phyloP scores from a whole-genome alignment of 257 asterid species.

The Plantago elongata region DNA sequence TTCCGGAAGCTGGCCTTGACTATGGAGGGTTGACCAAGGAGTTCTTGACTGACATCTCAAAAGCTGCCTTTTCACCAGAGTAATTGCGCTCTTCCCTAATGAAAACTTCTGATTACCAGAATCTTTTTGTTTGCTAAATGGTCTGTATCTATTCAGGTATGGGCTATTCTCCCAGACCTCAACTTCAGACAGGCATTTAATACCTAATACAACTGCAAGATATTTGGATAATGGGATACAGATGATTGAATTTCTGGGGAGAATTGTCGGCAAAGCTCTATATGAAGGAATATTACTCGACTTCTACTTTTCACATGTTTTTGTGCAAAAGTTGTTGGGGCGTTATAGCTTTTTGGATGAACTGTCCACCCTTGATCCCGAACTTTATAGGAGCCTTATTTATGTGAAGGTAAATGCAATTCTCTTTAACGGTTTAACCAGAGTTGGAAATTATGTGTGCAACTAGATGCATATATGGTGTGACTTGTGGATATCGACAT shows the following conservation, averaged over 20 bases:
- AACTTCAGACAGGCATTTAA: constrained; percentile 76
- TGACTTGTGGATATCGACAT: no score
- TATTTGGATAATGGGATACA: constrained; percentile 77
- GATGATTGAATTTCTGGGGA: constrained; percentile 92
- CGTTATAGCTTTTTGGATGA: constrained; percentile 97
- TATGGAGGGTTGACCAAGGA: constrained; percentile 98
- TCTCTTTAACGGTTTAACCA: constrained; percentile 18
- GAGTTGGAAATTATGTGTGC: constrained; percentile 7
- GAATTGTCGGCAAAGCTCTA: constrained; percentile 89
- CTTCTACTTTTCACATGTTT: constrained; percentile 87
- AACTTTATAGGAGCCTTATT: constrained; percentile 81
- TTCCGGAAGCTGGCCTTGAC: constrained; percentile 97
- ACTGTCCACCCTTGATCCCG: constrained; percentile 92
- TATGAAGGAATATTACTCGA: constrained; percentile 94
- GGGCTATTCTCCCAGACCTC: constrained; percentile 90
- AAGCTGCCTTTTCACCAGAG: constrained; percentile 87
- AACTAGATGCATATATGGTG: no score
- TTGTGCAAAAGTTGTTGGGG: constrained; percentile 89
- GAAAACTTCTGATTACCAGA: neutral
- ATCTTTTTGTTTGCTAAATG: constrained; percentile 19
- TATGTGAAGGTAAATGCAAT: constrained; percentile 78
- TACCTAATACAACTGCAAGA: constrained; percentile 79
- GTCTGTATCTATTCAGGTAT: constrained; percentile 44
- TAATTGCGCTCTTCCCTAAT: constrained; percentile 29
- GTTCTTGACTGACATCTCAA: constrained; percentile 82